Evolutionary conservation across 805 yeast species (phyloP), one percentile per base, ranked within the genome.

Genomic region (Saturnispora gosingensis): DNA sequence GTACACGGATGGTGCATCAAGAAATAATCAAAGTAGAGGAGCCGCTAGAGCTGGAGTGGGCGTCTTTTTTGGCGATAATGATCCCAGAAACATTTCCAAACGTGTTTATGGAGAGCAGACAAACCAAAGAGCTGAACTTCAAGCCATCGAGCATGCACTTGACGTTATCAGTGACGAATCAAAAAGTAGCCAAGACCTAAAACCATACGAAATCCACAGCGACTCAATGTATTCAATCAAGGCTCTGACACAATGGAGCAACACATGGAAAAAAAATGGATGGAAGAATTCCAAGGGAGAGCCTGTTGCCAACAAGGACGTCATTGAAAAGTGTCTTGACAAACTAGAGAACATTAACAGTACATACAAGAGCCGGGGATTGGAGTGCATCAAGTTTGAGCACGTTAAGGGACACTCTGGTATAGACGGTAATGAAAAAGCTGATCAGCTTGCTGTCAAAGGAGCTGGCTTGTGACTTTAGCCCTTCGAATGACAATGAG

Each of bases 341-440:
- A 64, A 66, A 18, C 55, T 69, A 43, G 57, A 62, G 0, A 57
- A 58, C 5, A 70, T 83, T 16, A 69, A 73, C 34, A 52, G 58
- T 0, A 65, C 65, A 44, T 76, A 76, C 51, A 47, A 54, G 13
- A n/a, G 54, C 0, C 62, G 62, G 32, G 71, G 62, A 7, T 67
- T 70, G 58, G 71, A 69, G 1, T 51, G 64, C 0, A 68, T 87
- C 25, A 61, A 66, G 4, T 61, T 88, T 27, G 64, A 61, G 4
- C 81, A 91, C 71, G 91, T 88, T 5, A 72, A 68, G 52, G 96
- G 91, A 0, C 97, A 90, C 64, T 65, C 72, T 16, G 90, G 87
- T 1, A 67, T 70, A 36, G 64, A 60, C 11, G 97, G 96, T 0
- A 90, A 89, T 61, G 88, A 81, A 54, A 71, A 63, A 60, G 97